Percentiles rank a stretch among this genome's conserved stretches.
Evolutionary conservation across 257 asterid genomes (phyloP).

Genomic region (Capsicum pubescens): DNA sequence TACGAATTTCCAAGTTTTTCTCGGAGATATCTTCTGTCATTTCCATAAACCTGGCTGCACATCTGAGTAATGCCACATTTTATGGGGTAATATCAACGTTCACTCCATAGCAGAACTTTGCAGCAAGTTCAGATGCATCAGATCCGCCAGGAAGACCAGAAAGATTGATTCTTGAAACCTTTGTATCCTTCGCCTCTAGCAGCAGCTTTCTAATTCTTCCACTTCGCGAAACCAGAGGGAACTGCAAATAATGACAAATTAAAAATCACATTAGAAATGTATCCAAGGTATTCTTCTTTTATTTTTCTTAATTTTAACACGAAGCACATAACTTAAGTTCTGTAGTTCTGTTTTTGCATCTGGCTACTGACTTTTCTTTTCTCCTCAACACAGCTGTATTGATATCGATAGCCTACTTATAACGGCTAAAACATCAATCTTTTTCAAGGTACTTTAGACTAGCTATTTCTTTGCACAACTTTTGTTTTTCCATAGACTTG

Average conservation of each 20-base stretch:
- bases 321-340: background rate
- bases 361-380: background rate
- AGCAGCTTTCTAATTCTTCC: conserved; percentile 41
- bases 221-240: conserved; percentile 84
- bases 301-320: too few species aligned
- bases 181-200: too few species aligned
- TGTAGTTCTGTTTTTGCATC: background rate
- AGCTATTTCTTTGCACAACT: conserved; percentile 15
- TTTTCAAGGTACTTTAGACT: conserved; percentile 22
- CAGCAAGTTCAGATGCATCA: conserved; percentile 44
- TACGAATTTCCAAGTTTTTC: conserved; percentile 66
- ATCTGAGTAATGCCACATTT: conserved; percentile 69
- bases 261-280: conserved; percentile 12
- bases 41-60: conserved; percentile 78
- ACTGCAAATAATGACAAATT: conserved; percentile 48
- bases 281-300: background rate
- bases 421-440: background rate
- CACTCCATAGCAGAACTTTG: conserved; percentile 91
- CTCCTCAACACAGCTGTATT: background rate
- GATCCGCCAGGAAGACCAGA: too few species aligned
- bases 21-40: conserved; percentile 84
- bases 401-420: background rate
- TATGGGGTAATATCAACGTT: conserved; percentile 64
- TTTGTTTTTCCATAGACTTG: background rate
- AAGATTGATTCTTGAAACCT: too few species aligned